Base-by-base conservation (phyloP, 2,329 filamentous ascomycete species). In the Chrysoporthe austroafricana region DNA sequence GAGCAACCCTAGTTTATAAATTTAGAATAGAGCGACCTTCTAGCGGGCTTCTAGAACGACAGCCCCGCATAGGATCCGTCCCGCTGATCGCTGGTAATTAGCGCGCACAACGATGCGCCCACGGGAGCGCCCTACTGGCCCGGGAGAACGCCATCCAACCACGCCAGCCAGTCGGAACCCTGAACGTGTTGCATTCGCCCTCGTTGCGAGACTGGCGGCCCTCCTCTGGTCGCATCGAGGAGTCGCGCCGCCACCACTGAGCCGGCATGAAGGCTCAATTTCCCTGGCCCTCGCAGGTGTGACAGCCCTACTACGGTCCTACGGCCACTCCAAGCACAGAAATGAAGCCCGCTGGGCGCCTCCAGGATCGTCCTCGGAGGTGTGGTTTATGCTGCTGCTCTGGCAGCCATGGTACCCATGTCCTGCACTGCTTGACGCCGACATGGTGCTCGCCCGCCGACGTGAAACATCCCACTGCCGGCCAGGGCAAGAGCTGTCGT, bases 1-100 rank as follows among this genome's bases (percentile, higher is more conserved):
- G 16, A 32, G 50, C 16, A 26, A 21, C 21, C 34, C 14, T 14
- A 58, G 18, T 42, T 44, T 21, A 58, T 58, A 58, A 58, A 58
- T 58, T 39, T 34, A 34, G 34, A n/a, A 60, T 32, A 3, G 14
- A 11, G n/a, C 36, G 18, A 60, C 39, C 57, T 60, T 60, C 57
- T 43, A 60, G n/a, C 21, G n/a, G 57, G 13, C 57, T 60, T 60
- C 57, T 60, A 44, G 57, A 60, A 60, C n/a, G 57, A 39, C n/a
- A 26, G 14, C 57, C 42, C 57, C 39, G 39, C 57, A 58, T 16
- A 39, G 34, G 14, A 58, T 26, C 50, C 50, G 21, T 54, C 50
- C 32, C 21, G 50, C 50, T 54, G 50, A 54, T 54, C 21, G 32
- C 50, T 34, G 50, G 50, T 58, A 16, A 16, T 58, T 58, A 58